Evolutionary conservation across 1,139 yeast species (phyloP), one percentile per base, ranked within the genome.

Genomic region (Hyphopichia pseudoburtonii): DNA sequence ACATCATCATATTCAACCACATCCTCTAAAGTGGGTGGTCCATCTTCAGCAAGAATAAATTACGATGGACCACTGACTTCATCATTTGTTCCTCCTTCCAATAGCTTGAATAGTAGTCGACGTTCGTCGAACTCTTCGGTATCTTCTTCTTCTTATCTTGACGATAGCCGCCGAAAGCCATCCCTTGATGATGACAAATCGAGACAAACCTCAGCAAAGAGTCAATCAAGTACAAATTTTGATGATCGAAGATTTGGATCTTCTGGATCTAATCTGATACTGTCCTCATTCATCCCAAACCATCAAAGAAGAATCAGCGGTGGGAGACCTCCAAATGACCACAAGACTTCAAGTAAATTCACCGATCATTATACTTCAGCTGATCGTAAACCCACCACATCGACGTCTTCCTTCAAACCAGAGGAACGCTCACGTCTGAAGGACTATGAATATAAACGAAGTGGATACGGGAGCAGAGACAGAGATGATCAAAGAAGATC

Each of bases 181-280:
- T 27, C 17, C 16, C 15, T 27, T 14, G 38, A 24, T 31, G 41
- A 38, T 22, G 35, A 38, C 15, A 32, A 33, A 26, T 24, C 30
- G 9, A 35, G 26, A 28, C 10, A 11, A 17, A 9, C 29, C 3
- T 7, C 23, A 10, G 7, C 23, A 21, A 21, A 21, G 10, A 21
- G 17, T 8, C 30, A 28, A 5, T 28, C 30, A 11, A 5, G 10
- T 16, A 18, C 5, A 12, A 11, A 11, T 4, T 29, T 19, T 14
- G 32, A 29, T 29, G 32, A 29, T 17, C 32, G 32, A 7, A 14
- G 27, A 11, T 27, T 16, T 16, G 5, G 5, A 15, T 5, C 28
- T 14, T 26, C 27, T 21, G 23, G 23, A 21, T 21, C 23, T 21
- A 21, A 10, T 21, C 23, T 21, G 10, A 21, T n/a, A n/a, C n/a